Evolutionary conservation across 352 stramenopile species (phyloP).

Genomic region (Phytophthora sansomeana): DNA sequence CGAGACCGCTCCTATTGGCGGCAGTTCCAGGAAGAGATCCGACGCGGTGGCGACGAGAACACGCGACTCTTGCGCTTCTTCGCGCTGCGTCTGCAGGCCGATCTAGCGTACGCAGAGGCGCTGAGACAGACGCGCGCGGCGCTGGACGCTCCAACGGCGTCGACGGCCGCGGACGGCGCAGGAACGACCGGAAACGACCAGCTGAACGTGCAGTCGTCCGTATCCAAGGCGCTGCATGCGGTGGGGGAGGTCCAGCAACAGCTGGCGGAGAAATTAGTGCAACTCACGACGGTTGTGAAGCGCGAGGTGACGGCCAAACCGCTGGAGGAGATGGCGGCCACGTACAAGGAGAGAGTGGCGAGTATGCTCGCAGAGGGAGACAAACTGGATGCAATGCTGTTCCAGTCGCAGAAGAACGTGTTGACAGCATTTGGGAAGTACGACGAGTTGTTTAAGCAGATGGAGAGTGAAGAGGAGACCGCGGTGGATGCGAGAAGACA

Average conservation of each 20-base stretch:
- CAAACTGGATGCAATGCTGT: constrained; percentile 60
- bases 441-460: constrained; percentile 64
- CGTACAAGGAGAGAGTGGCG: constrained; percentile 63
- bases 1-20: constrained; percentile 80
- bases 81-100: constrained; percentile 65
- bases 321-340: constrained; percentile 79
- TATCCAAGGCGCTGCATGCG: constrained; percentile 64
- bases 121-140: constrained; percentile 65
- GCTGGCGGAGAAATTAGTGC: constrained; percentile 77
- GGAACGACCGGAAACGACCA: constrained; percentile 13
- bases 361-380: constrained; percentile 66
- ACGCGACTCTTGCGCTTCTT: constrained; percentile 76
- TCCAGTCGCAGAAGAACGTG: constrained; percentile 64
- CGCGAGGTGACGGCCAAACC: constrained; percentile 70
- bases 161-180: constrained; percentile 1
- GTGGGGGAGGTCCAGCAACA: constrained; percentile 81
- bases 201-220: constrained; percentile 57
- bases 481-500: constrained; percentile 20
- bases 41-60: constrained; percentile 71
- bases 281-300: constrained; percentile 78
- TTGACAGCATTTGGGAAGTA: constrained; percentile 66
- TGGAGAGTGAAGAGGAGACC: constrained; percentile 50
- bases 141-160: constrained; percentile 48
- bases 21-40: constrained; percentile 80
- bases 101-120: constrained; percentile 80